Conservation (phyloP, 371 early-diverging fungal species). For the Haplosporangium sp. region DNA sequence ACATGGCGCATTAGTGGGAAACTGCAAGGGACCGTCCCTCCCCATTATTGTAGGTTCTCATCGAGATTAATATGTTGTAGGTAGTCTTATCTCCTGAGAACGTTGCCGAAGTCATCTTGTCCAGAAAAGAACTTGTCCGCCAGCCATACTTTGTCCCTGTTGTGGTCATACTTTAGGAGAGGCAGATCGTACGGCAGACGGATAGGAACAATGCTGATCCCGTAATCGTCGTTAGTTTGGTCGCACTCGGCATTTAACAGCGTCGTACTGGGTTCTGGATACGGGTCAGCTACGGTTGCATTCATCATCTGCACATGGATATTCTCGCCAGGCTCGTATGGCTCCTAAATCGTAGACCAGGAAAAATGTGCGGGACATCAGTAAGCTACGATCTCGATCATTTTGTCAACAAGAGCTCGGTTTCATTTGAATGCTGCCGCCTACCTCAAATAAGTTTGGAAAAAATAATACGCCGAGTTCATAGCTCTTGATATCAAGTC, state of each 20-base stretch:
- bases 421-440: background rate
- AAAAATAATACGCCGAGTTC: conserved; percentile 69
- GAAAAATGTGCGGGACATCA: background rate
- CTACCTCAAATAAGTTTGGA: conserved; percentile 62
- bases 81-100: background rate
- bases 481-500: conserved; percentile 58
- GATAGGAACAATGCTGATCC: conserved; percentile 55
- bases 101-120: conserved; percentile 37
- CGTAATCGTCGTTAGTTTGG: background rate
- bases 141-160: conserved; percentile 41
- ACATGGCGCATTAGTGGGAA: too few species aligned
- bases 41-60: too few species aligned
- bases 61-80: too few species aligned
- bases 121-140: conserved; percentile 39
- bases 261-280: conserved; percentile 11
- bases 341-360: conserved; percentile 6
- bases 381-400: background rate
- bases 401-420: too few species aligned
- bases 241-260: background rate
- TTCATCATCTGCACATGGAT: conserved; percentile 43
- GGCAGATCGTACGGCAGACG: conserved; percentile 73
- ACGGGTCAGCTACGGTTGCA: conserved; percentile 24
- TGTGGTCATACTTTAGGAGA: conserved; percentile 56
- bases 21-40: too few species aligned
- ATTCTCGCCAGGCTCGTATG: conserved; percentile 6